Evolutionary conservation across 345 rosid species (phyloP), one percentile per base, ranked within the genome.

Genomic region (Eucalyptus brandiana): DNA sequence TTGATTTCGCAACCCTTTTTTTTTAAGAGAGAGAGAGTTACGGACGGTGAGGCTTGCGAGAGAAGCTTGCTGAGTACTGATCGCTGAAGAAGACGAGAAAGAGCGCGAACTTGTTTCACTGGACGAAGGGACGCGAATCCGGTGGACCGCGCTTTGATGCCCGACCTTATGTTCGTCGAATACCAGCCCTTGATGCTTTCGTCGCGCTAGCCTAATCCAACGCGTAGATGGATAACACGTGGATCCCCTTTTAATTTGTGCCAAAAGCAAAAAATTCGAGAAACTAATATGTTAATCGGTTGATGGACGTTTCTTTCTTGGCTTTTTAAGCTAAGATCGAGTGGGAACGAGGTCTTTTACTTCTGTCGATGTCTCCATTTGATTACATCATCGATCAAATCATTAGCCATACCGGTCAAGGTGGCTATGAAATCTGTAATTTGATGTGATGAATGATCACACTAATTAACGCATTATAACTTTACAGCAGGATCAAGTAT

Each of bases 1-100:
- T 51, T 24, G 47, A 48, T 16, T 69, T 18, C 56, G 30, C 28
- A 1, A 37, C 18, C 72, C 45, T 9, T 0, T 1, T 19, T 28
- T 44, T 24, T 8, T 0, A 11, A 88, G 40, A 15, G 51, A 69
- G 83, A 32, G 32, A n/a, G 40, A 4, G 86, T 32, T 8, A 30
- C 40, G 21, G 85, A 47, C 32, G 11, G 49, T 0, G 50, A 67
- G 62, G 87, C 90, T 89, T 89, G 67, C 86, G 9, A 14, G 86
- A 49, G 90, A 89, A 49, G 90, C 90, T 62, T 86, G 58, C 24
- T 87, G 81, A 18, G 44, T 34, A 72, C 81, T 34, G 81, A 72
- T 6, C 28, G 14, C 83, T 11, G 45, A 40, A 21, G 83, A 42
- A 40, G 89, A 45, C 56, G 51, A 50, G 86, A 40, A 88, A 80